phyloP scores from a whole-genome alignment of 2,329 filamentous ascomycete species.

The Penicillium sp. region DNA sequence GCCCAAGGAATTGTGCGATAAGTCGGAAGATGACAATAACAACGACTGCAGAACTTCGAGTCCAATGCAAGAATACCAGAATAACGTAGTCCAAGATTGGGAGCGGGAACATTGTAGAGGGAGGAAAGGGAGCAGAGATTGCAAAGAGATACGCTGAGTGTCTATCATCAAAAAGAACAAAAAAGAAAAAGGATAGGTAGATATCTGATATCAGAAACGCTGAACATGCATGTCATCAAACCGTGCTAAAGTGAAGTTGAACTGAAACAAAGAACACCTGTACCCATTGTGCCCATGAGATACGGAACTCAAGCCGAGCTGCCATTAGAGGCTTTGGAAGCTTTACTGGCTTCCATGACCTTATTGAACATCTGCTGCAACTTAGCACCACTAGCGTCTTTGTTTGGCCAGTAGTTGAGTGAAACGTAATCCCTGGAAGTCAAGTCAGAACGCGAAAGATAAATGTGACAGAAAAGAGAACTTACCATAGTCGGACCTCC shows the following conservation, averaged over 20 bases:
- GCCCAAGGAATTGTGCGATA: background rate
- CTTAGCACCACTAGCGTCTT: conserved; percentile 40
- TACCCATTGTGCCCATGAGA: background rate
- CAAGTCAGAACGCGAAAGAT: conserved; percentile 26
- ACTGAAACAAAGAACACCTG: conserved; percentile 7
- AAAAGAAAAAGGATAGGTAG: background rate
- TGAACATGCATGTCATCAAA: conserved; percentile 19
- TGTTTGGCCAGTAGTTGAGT: conserved; percentile 49
- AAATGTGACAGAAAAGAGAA: conserved; percentile 5
- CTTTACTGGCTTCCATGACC: conserved; percentile 34
- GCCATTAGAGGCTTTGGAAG: conserved; percentile 30
- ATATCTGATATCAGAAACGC: conserved; percentile 11
- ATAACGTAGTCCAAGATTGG: background rate
- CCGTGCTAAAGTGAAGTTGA: conserved; percentile 13
- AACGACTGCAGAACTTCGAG: background rate
- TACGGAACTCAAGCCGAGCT: conserved; percentile 18
- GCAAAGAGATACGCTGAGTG: background rate
- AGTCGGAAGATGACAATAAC: background rate
- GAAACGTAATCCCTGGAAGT: conserved; percentile 46
- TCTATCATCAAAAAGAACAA: background rate
- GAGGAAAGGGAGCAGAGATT: background rate
- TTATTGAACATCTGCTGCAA: conserved; percentile 42
- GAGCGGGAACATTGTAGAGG: background rate
- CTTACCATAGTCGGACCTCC: conserved; percentile 48
- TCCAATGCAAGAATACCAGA: conserved; percentile 1